Evolutionary conservation across 257 asterid genomes (phyloP), one percentile per base, ranked within the genome.

Genomic region (Sherardia arvensis): DNA sequence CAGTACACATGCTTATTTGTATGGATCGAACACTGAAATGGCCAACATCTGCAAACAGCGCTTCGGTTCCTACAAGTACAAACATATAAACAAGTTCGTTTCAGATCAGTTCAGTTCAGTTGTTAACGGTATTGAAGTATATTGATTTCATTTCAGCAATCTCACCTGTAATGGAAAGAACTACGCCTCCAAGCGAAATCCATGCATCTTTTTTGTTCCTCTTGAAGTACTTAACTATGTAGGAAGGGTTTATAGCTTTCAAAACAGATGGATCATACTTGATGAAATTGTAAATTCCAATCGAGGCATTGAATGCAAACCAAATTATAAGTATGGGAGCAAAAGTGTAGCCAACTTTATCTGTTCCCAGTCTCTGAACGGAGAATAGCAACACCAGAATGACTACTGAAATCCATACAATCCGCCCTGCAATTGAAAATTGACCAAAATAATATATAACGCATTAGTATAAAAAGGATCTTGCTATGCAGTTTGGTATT

Each of bases 31-130:
- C 87, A 0, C 81, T 78, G 65, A 87, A 85, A 61, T 87, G 94
- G 1, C 85, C 94, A 23, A 87, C 77, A 53, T 87, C 91, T 0
- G 91, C 94, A 68, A 85, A 87, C 29, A 87, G 49, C 6, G 95
- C 95, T 69, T 85, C 95, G 1, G 85, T 65, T 61, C 93, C 90
- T 81, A 79, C 70, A 66, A 6, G 38, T 81, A 79, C 70, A 66
- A 6, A 61, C 21, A 4, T 3, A 36, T 6, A 26, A 10, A 4
- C n/a, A 43, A 14, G 51, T 40, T 40, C 49, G 15, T 5, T 43
- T 43, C 5, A 40, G 0, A 2, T 40, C 21, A 43, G 8, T 14
- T 43, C 7, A 43, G n/a, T 14, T 43, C n/a, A 14, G n/a, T 23
- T n/a, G n/a, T n/a, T n/a, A n/a, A n/a, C n/a, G n/a, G n/a, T n/a